Evolutionary conservation across 352 stramenopile species (phyloP).

Genomic region (Pythium diclinum): DNA sequence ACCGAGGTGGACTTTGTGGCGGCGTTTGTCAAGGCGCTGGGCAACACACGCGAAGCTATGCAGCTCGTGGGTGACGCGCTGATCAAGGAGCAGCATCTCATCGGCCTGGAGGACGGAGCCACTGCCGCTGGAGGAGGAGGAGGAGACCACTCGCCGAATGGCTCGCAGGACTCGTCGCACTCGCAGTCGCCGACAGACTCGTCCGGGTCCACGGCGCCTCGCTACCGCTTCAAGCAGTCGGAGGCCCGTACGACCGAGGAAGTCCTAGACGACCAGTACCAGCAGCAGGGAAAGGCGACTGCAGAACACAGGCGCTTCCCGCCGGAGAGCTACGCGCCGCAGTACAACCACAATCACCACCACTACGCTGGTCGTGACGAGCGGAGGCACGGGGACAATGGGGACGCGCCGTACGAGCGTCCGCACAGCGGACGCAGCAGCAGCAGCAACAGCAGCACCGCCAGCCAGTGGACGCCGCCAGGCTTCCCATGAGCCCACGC

Average conservation of each 20-base stretch:
- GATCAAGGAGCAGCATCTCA: slow-evolving; percentile 19
- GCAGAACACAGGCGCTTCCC: not conserved
- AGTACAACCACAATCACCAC: not conserved
- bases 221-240: slow-evolving; percentile 7
- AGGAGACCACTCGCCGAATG: slow-evolving; percentile 7
- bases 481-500: not conserved
- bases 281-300: not conserved
- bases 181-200: slow-evolving; percentile 4
- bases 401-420: not conserved
- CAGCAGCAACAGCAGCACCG: not conserved
- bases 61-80: slow-evolving; percentile 18
- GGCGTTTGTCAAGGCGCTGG: slow-evolving; percentile 23
- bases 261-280: slow-evolving; percentile 3
- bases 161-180: slow-evolving; percentile 12
- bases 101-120: slow-evolving; percentile 10
- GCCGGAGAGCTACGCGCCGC: not conserved
- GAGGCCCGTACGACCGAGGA: slow-evolving; percentile 6
- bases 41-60: slow-evolving; percentile 19
- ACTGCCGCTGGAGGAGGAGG: not conserved
- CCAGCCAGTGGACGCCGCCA: not conserved
- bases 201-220: not conserved
- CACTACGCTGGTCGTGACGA: not conserved
- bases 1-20: slow-evolving; percentile 28
- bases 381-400: not conserved
- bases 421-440: not conserved